Evolutionary conservation across 371 early-diverging fungal genomes (phyloP).

Genomic region (Rhizopus delemar): DNA sequence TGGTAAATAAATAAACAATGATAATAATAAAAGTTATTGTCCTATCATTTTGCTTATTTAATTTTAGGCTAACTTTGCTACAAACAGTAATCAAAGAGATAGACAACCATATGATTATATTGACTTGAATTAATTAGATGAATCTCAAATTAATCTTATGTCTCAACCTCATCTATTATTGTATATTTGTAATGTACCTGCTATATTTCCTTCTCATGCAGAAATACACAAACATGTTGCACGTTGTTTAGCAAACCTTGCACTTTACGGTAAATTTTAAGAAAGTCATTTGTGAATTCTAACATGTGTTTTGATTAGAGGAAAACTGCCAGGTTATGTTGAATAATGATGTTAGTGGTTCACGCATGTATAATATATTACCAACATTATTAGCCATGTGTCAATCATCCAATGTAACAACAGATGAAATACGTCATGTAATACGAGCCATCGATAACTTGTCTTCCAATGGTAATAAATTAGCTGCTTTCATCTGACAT

Average conservation of each 20-base stretch:
- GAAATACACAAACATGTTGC: constrained; percentile 58
- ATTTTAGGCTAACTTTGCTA: constrained; percentile 58
- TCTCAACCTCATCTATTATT: constrained; percentile 48
- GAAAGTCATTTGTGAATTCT: constrained; percentile 2
- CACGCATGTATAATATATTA: constrained; percentile 39
- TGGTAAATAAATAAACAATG: constrained; percentile 24
- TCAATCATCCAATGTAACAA: constrained; percentile 23
- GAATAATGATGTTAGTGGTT: constrained; percentile 1
- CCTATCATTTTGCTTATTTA: neutral
- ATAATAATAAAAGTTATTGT: neutral
- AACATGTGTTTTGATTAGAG: constrained; percentile 18
- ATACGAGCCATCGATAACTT: constrained; percentile 51
- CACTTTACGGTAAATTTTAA: constrained; percentile 51
- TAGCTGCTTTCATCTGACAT: neutral
- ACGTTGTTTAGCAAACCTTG: constrained; percentile 59
- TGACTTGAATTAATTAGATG: constrained; percentile 29
- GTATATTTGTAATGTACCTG: constrained; percentile 38
- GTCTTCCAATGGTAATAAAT: constrained; percentile 31
- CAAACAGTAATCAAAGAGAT: constrained; percentile 40
- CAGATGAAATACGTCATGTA: constrained; percentile 46
- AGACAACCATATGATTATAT: neutral
- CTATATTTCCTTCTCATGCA: constrained; percentile 11
- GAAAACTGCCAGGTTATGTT: constrained; percentile 33
- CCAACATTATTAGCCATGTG: constrained; percentile 53
- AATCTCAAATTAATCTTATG: constrained; percentile 58